These are phyloP conservation scores for Talaromyces sp. DNA, from an alignment of 2,329 filamentous ascomycete species.

Conservation along the genomic window DNA sequence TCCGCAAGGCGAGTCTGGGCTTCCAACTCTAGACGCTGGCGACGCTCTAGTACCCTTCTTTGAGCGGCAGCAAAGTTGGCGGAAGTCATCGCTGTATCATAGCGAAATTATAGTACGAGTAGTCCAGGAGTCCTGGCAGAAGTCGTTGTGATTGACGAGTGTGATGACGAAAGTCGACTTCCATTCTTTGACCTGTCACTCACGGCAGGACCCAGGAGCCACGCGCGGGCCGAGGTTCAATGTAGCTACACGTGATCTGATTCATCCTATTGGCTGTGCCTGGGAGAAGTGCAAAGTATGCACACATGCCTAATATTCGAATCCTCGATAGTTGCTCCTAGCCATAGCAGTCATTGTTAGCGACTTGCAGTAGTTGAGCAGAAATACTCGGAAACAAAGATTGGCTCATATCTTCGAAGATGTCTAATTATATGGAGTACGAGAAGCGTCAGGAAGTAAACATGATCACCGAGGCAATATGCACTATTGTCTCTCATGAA, in stretches of 20 bases:
- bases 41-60: constrained; percentile 77
- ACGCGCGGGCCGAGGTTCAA: constrained; percentile 15
- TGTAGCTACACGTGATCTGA: neutral
- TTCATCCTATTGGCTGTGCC: neutral
- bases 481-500: neutral
- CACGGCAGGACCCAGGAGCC: neutral
- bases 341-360: too few species aligned
- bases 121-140: constrained; percentile 3
- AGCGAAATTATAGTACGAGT: neutral
- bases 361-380: too few species aligned
- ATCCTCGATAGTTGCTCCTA: too few species aligned
- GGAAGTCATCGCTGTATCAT: constrained; percentile 51
- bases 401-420: too few species aligned
- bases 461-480: neutral
- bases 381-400: too few species aligned
- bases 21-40: constrained; percentile 69
- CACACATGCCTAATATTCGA: neutral
- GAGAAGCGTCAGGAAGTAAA: too few species aligned
- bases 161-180: neutral
- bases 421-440: too few species aligned
- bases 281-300: neutral
- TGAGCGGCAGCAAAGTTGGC: constrained; percentile 84
- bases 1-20: constrained; percentile 53
- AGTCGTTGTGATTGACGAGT: neutral
- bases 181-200: neutral